Evolutionary conservation across 805 yeast genomes (phyloP).

Genomic region (Saccharomyces paradoxus): DNA sequence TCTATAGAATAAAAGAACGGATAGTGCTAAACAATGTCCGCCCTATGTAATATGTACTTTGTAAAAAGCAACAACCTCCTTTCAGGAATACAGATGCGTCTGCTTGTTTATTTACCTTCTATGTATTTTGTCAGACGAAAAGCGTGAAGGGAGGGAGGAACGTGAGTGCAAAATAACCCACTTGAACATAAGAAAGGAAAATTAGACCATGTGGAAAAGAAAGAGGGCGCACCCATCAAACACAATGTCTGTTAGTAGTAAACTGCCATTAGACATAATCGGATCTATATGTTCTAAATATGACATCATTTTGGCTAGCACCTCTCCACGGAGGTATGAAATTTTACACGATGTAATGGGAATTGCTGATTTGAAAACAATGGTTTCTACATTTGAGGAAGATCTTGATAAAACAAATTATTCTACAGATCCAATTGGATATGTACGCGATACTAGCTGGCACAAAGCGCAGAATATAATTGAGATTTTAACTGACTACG

Average conservation of each 20-base stretch:
- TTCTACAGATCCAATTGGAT: slow-evolving; percentile 28
- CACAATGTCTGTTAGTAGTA: neutral
- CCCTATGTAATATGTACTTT: slow-evolving; percentile 17
- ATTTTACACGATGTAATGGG: slow-evolving; percentile 54
- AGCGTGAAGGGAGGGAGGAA: neutral
- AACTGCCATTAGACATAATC: neutral
- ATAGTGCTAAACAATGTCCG: slow-evolving; percentile 18
- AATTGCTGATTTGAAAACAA: slow-evolving; percentile 36
- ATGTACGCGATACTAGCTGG: slow-evolving; percentile 63
- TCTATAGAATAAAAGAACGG: slow-evolving; percentile 26
- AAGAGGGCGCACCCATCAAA: neutral
- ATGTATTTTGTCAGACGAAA: neutral
- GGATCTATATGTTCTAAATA: slow-evolving; percentile 7
- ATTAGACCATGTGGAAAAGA: too few relatives aligned
- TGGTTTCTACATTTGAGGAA: slow-evolving; percentile 70
- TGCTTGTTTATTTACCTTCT: neutral
- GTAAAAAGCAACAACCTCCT: neutral
- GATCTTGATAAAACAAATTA: slow-evolving; percentile 47
- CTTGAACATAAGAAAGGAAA: neutral
- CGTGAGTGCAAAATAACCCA: neutral
- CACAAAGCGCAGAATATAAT: slow-evolving; percentile 62
- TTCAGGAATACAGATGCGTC: neutral
- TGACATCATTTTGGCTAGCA: slow-evolving; percentile 63
- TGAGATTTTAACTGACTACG: slow-evolving; percentile 29
- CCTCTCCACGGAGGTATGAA: slow-evolving; percentile 73